phyloP scores from a whole-genome alignment of 2,329 filamentous ascomycete genomes.

The Arthroderma sp. region DNA sequence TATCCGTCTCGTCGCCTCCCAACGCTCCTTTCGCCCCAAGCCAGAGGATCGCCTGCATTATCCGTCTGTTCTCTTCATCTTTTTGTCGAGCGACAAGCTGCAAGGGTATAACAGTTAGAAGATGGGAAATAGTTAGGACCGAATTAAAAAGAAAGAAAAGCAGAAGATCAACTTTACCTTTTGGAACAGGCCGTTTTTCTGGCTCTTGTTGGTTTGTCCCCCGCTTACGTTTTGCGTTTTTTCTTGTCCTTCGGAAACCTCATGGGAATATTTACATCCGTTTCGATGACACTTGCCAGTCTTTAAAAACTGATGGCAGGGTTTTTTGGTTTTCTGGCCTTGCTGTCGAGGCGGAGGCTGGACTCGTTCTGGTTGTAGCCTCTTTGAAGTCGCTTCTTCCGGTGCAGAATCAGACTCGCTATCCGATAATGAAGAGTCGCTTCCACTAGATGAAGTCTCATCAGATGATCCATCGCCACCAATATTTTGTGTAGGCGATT shows the following conservation, averaged over 20 bases:
- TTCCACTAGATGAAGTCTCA: constrained; percentile 28
- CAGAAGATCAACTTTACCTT: constrained; percentile 21
- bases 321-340: constrained; percentile 16
- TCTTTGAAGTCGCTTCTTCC: constrained; percentile 29
- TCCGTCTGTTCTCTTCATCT: constrained; percentile 28
- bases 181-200: constrained; percentile 29
- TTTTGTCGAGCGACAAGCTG: constrained; percentile 31
- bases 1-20: constrained; percentile 9
- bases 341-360: constrained; percentile 24
- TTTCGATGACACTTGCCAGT: constrained; percentile 29
- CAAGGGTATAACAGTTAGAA: constrained; percentile 5
- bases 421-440: constrained; percentile 14
- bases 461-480: constrained; percentile 14
- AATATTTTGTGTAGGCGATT: neutral
- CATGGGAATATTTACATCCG: constrained; percentile 31
- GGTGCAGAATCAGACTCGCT: constrained; percentile 19
- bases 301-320: constrained; percentile 29
- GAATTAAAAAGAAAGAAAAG: neutral
- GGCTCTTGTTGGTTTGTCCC: constrained; percentile 11
- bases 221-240: constrained; percentile 11
- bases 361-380: constrained; percentile 27
- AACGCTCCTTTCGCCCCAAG: constrained; percentile 30
- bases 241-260: constrained; percentile 18
- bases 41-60: constrained; percentile 30
- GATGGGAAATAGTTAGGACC: neutral